Conservation (phyloP, 352 stramenopile genomes). For the Nothophytophthora sp. region DNA sequence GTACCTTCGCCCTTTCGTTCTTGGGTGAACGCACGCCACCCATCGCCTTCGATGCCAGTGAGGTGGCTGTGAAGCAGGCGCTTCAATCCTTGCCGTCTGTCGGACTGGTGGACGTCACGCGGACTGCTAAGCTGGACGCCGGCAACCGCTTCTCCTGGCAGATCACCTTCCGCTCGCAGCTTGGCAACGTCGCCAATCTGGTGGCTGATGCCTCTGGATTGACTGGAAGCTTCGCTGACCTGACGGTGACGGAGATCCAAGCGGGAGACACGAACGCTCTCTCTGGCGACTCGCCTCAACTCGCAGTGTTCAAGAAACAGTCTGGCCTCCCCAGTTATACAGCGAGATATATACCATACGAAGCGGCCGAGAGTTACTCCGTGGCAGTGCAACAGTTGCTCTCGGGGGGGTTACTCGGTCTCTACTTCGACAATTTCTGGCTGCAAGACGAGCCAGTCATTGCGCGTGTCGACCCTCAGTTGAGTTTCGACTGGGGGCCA, state of each 20-base stretch:
- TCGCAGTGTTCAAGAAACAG: slow-evolving; percentile 91
- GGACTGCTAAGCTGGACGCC: slow-evolving; percentile 59
- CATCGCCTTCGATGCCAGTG: slow-evolving; percentile 89
- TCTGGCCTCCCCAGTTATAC: slow-evolving; percentile 93
- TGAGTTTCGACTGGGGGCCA: slow-evolving; percentile 92
- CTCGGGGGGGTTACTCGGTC: slow-evolving; percentile 84
- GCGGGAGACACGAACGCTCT: slow-evolving; percentile 67
- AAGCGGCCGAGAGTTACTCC: slow-evolving; percentile 72
- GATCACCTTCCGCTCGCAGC: slow-evolving; percentile 92
- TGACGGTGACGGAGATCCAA: slow-evolving; percentile 69
- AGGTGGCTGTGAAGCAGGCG: slow-evolving; percentile 82
- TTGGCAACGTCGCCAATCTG: slow-evolving; percentile 82
- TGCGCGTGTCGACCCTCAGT: slow-evolving; percentile 76
- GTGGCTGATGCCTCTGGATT: slow-evolving; percentile 39
- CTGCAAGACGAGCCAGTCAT: slow-evolving; percentile 92
- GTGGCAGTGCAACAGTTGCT: slow-evolving; percentile 92
- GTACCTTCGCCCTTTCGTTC: slow-evolving; percentile 90
- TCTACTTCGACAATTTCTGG: slow-evolving; percentile 98
- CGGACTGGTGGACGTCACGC: slow-evolving; percentile 90
- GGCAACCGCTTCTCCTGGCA: slow-evolving; percentile 91
- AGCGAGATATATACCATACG: slow-evolving; percentile 82
- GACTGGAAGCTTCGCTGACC: slow-evolving; percentile 55
- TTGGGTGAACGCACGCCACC: slow-evolving; percentile 62
- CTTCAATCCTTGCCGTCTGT: slow-evolving; percentile 89
- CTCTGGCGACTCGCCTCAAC: slow-evolving; percentile 70